Conservation (phyloP, 1,284 basidiomycete species). For the Moesziomyces globuligerus region DNA sequence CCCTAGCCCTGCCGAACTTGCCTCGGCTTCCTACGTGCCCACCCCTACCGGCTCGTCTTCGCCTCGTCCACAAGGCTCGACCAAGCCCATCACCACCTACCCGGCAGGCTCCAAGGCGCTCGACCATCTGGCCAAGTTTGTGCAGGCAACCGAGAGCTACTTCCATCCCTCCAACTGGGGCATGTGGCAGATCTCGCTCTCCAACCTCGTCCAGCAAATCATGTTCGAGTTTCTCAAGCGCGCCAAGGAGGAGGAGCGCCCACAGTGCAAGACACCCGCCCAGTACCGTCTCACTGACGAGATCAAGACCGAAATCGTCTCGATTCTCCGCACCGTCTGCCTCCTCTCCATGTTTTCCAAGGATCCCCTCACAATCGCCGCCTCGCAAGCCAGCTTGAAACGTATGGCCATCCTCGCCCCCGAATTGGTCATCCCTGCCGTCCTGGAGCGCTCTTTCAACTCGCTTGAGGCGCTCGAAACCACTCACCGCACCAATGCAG, state of each 20-base stretch:
- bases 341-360: slow-evolving; percentile 96
- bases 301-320: slow-evolving; percentile 86
- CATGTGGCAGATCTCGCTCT: slow-evolving; percentile 72
- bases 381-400: slow-evolving; percentile 71
- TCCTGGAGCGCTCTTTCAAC: slow-evolving; percentile 89
- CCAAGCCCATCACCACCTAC: slow-evolving; percentile 69
- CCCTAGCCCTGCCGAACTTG: slow-evolving; percentile 64
- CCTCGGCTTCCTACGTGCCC: slow-evolving; percentile 20
- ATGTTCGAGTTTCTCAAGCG: slow-evolving; percentile 77
- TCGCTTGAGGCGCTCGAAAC: slow-evolving; percentile 78
- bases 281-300: slow-evolving; percentile 79
- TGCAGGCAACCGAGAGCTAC: slow-evolving; percentile 91
- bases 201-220: slow-evolving; percentile 84
- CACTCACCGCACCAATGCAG: slow-evolving; percentile 70
- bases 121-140: slow-evolving; percentile 85
- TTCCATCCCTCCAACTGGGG: slow-evolving; percentile 78
- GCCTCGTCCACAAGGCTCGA: neutral
- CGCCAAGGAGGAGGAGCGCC: slow-evolving; percentile 77
- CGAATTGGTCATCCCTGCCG: slow-evolving; percentile 85
- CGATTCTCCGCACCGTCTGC: slow-evolving; percentile 83
- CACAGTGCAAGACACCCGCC: slow-evolving; percentile 82
- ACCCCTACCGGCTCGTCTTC: slow-evolving; percentile 29
- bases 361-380: slow-evolving; percentile 70
- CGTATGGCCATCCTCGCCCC: slow-evolving; percentile 85
- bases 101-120: slow-evolving; percentile 88